phyloP scores from a whole-genome alignment of 768 basidiomycete genomes.

The Mycena capillaripes region DNA sequence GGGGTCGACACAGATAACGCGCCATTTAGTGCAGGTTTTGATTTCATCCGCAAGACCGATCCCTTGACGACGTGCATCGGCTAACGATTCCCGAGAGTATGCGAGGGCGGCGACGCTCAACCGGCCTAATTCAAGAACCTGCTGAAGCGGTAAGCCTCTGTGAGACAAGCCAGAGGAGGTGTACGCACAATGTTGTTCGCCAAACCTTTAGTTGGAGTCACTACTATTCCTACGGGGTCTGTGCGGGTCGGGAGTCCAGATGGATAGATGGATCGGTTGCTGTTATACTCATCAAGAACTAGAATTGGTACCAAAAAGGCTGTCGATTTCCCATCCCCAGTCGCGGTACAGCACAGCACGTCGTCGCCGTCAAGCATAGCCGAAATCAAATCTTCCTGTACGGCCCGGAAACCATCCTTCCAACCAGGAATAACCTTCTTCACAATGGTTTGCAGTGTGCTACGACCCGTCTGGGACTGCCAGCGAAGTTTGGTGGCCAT shows the following conservation, averaged over 20 bases:
- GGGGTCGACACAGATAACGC: constrained; percentile 38
- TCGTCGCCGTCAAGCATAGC: not conserved
- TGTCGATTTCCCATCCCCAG: not conserved
- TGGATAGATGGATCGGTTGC: not conserved
- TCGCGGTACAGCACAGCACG: not conserved
- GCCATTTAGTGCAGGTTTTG: not conserved
- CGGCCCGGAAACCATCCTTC: not conserved
- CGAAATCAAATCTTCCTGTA: not conserved
- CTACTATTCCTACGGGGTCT: constrained; percentile 35
- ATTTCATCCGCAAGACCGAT: not conserved
- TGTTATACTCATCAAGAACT: not conserved
- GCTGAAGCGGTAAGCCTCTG: not conserved
- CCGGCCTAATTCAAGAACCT: not conserved
- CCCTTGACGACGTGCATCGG: not conserved
- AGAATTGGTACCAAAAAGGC: not conserved
- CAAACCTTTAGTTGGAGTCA: constrained; percentile 41
- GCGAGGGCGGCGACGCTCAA: not conserved
- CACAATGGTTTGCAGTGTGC: too few species aligned
- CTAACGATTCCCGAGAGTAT: not conserved
- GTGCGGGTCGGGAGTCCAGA: not conserved
- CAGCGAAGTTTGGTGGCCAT: too few species aligned
- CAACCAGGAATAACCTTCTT: not conserved
- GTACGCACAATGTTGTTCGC: constrained; percentile 36
- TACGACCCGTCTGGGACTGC: too few species aligned
- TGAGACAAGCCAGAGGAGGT: too few species aligned